Conservation (phyloP, 2,329 filamentous ascomycete species). For the Pseudopyricularia cyperi region DNA sequence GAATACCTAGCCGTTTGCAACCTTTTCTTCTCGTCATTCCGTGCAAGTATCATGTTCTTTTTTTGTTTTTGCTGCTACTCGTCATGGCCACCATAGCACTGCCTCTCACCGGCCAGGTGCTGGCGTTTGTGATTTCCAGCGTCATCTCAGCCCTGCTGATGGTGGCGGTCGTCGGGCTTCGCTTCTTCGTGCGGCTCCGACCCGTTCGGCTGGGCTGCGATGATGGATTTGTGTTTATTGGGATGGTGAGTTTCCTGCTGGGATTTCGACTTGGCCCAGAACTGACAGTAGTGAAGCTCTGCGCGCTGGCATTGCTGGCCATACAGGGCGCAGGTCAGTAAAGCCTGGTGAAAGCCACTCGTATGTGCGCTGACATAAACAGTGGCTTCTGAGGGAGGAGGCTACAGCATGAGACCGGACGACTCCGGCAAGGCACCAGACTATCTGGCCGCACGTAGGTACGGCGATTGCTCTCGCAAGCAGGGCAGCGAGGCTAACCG, state of each 20-base stretch:
- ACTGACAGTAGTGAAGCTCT: not conserved
- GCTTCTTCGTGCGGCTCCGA: not conserved
- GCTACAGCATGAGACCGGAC: too few relatives aligned
- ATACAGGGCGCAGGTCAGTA: too few relatives aligned
- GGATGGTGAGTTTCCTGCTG: not conserved
- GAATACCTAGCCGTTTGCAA: too few relatives aligned
- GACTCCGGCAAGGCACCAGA: too few relatives aligned
- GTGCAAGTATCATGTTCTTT: too few relatives aligned
- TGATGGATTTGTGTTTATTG: not conserved
- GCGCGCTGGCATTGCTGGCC: too few relatives aligned
- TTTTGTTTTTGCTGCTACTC: too few relatives aligned
- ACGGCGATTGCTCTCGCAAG: not conserved
- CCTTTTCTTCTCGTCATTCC: too few relatives aligned
- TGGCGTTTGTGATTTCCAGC: not conserved
- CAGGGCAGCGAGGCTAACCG: not conserved
- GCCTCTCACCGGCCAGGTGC: not conserved
- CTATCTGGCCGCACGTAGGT: not conserved
- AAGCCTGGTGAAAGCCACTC: too few relatives aligned
- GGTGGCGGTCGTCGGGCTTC: not conserved
- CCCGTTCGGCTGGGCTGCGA: not conserved
- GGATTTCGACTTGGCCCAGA: not conserved
- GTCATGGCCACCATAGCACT: too few relatives aligned
- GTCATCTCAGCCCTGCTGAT: not conserved
- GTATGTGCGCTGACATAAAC: too few relatives aligned
- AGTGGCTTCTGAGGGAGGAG: too few relatives aligned